Evolutionary conservation across 1,139 yeast genomes (phyloP), one percentile per base, ranked within the genome.

Genomic region (Lodderomyces pseudojiufengensis): DNA sequence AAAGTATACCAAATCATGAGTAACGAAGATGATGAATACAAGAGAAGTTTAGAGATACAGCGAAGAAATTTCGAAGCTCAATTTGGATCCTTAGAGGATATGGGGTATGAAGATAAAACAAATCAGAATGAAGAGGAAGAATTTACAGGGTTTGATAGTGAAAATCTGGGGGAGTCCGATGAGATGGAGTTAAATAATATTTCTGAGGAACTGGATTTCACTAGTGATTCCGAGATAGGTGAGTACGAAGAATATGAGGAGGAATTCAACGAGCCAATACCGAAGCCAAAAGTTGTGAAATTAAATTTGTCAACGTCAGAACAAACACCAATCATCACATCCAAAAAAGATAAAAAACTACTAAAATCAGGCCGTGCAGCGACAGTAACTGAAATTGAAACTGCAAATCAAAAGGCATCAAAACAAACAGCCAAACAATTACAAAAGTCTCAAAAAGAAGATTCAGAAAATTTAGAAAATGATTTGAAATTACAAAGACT

Each of bases 401-500:
- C 49, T 28, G 59, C 55, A 33, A 56, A 57, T 37, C 44, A 48
- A 21, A 46, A 42, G 20, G 37, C 50, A 0, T 41, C 41, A 22
- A 59, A 61, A 37, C 44, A 56, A 33, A 50, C 62, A n/a, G 52
- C 53, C 27, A 58, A 56, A 31, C 67, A 61, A 42, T 51, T 48
- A 32, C 48, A 45, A 4, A 54, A 54, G 35, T 54, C 54, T 2
- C 49, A 58, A 37, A 75, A 69, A 44, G 75, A 70, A 27, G 54
- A 52, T 5, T 54, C 52, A 5, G 75, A 68, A 22, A 80, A 86
- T 51, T 55, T 88, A 39, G 76, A 84, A 42, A 85, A 90, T 47
- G 97, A 90, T 57, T 51, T 88, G 20, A 94, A 84, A 45, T 65
- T 92, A 31, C 96, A 90, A 55, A 64, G 96, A 39, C 73, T 92